Evolutionary conservation across 768 basidiomycete genomes (phyloP).

Genomic region (Phaffia tasmanica): DNA sequence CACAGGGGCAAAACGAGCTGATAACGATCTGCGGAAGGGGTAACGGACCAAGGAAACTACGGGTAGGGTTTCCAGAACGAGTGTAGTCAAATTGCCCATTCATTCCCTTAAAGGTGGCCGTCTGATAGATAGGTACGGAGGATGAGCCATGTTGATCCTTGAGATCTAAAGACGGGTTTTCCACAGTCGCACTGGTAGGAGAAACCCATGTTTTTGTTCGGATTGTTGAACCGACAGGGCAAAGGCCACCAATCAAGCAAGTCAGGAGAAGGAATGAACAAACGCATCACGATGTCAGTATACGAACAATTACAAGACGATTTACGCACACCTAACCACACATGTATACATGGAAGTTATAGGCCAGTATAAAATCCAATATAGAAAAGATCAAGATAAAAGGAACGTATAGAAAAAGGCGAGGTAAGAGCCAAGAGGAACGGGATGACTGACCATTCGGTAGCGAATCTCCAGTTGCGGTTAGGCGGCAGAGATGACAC

Average conservation of each 20-base stretch:
- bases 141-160: conserved; percentile 94
- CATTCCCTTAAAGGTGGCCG: conserved; percentile 93
- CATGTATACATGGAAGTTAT: no score
- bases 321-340: no score
- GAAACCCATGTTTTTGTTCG: not conserved
- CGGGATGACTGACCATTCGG: conserved; percentile 17
- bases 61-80: conserved; percentile 89
- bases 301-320: no score
- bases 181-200: conserved; percentile 33
- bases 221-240: no score
- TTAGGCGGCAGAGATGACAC: no score
- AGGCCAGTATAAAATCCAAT: not conserved
- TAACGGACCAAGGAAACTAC: conserved; percentile 78
- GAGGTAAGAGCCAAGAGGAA: no score
- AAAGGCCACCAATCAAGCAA: no score
- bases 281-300: no score
- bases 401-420: no score
- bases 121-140: conserved; percentile 94
- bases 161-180: conserved; percentile 39
- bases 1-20: not conserved
- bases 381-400: no score
- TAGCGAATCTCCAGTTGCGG: conserved; percentile 21
- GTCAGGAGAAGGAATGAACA: no score
- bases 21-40: not conserved
- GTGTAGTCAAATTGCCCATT: conserved; percentile 78